These are phyloP conservation scores for Thielaviopsis punctulata DNA, from an alignment of 2,329 filamentous ascomycete genomes.

Conservation along the genomic window DNA sequence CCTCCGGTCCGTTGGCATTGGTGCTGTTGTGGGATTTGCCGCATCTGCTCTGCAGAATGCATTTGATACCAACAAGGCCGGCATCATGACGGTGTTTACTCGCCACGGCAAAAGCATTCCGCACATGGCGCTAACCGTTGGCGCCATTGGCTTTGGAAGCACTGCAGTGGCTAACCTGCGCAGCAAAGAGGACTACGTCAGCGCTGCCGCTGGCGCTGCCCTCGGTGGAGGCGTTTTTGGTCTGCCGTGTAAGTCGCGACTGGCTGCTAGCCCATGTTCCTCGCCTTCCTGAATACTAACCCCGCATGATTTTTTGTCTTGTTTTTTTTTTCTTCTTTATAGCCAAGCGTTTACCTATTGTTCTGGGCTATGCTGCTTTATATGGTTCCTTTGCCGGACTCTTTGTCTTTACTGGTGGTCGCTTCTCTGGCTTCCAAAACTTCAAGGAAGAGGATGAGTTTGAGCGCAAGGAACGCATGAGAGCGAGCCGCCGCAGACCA, in stretches of 20 bases:
- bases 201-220: conserved; percentile 60
- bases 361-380: conserved; percentile 47
- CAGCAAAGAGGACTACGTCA: conserved; percentile 65
- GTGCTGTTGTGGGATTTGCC: conserved; percentile 51
- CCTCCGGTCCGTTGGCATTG: conserved; percentile 45
- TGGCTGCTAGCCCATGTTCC: not conserved
- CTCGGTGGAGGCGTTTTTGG: conserved; percentile 57
- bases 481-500: conserved; percentile 57
- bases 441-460: conserved; percentile 50
- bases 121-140: conserved; percentile 30
- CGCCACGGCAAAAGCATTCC: conserved; percentile 58
- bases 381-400: conserved; percentile 41
- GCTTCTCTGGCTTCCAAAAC: conserved; percentile 17
- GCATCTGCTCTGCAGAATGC: conserved; percentile 73
- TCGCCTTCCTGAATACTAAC: not conserved
- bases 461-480: conserved; percentile 55
- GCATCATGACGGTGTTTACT: conserved; percentile 64
- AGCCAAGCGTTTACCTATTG: conserved; percentile 43
- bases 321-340: conserved; percentile 12
- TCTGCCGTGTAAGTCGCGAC: conserved; percentile 42
- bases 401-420: conserved; percentile 52
- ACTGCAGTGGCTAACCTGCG: conserved; percentile 69
- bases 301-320: too few species aligned
- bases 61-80: conserved; percentile 65
- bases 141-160: conserved; percentile 61